Evolutionary conservation across 2,329 filamentous ascomycete species (phyloP), one percentile per base, ranked within the genome.

Genomic region (Microdochium trichocladiopsis): DNA sequence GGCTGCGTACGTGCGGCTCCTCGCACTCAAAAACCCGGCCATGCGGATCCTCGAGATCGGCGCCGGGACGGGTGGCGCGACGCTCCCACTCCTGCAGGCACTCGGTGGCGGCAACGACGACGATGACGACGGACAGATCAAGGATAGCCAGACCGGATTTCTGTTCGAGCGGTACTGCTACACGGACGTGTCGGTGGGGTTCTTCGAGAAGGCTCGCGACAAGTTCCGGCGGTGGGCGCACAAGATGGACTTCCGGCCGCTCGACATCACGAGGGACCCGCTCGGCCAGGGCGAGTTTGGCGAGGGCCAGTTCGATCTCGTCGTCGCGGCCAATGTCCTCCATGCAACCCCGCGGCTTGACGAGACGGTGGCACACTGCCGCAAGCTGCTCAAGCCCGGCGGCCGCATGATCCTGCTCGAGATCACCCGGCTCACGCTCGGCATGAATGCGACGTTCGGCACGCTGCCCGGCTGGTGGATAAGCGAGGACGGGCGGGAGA

Each of bases 101-200:
- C 54, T n/a, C n/a, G n/a, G n/a, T n/a, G n/a, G n/a, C n/a, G n/a
- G n/a, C n/a, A n/a, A n/a, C n/a, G n/a, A n/a, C n/a, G n/a, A n/a
- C n/a, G n/a, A n/a, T n/a, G n/a, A n/a, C n/a, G n/a, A n/a, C n/a
- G n/a, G n/a, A n/a, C n/a, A n/a, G n/a, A n/a, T 60, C 50, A 52
- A 51, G 31, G 21, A 49, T 22, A 10, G 12, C 2, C 14, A 2
- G 5, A 10, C 16, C n/a, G n/a, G 21, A 18, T 4, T 18, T 3
- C 21, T 45, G 3, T 45, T 21, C 48, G 28, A 43, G 16, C 48
- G 52, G 1, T 71, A 72, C 53, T 65, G 61, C 5, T 73, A 65
- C 52, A 72, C 70, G 2, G 71, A 74, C 47, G 69, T 72, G 25
- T 71, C 70, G 0, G 56, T 63, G 2, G 63, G 59, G 1, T 72